Base-by-base conservation (phyloP, 2,329 filamentous ascomycete species). In the Diaporthe sp. region DNA sequence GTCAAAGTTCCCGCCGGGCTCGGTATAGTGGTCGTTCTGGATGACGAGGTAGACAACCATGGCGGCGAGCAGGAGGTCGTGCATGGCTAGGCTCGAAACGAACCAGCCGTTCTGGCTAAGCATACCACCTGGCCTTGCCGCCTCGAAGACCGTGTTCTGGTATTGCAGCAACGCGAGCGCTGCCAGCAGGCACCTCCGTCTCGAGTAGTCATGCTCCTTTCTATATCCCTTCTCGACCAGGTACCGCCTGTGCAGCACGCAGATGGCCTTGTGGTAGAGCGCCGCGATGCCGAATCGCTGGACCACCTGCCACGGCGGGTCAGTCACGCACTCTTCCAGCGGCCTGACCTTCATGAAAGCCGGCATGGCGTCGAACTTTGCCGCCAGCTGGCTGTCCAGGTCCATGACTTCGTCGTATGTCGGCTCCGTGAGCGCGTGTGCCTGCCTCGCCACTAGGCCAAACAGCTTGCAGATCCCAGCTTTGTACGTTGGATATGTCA, bases 51-150 rank as follows among this genome's bases (percentile, higher is more conserved):
- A 92, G 4, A 93, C 79, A 20, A 93, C 86, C 87, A 91, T 91
- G 73, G 89, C 87, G 0, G 91, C 90, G 3, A 93, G 85, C 71
- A 93, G 83, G 70, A 90, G 93, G 79, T 93, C 91, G 70, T 92
- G 90, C 71, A 90, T 86, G 15, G 88, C 87, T 5, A 93, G 82
- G 0, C 89, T 89, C 4, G 87, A 88, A 28, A 92, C 81, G 78
- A 92, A 91, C 88, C 90, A 92, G 7, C 87, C 86, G 51, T 89
- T 86, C 42, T 85, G 83, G 76, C 85, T 84, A 20, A 93, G 82
- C 37, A 89, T 83, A 8, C 88, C 88, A 1, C 90, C 90, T 0
- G 90, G 90, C 74, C 87, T 86, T 3, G 84, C 86, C 1, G 86
- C 87, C 68, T 88, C 83, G 80, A 87, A 86, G 58, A 90, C 86